Evolutionary conservation across 2,329 filamentous ascomycete genomes (phyloP), one percentile per base, ranked within the genome.

Genomic region (Exophiala viscosa): DNA sequence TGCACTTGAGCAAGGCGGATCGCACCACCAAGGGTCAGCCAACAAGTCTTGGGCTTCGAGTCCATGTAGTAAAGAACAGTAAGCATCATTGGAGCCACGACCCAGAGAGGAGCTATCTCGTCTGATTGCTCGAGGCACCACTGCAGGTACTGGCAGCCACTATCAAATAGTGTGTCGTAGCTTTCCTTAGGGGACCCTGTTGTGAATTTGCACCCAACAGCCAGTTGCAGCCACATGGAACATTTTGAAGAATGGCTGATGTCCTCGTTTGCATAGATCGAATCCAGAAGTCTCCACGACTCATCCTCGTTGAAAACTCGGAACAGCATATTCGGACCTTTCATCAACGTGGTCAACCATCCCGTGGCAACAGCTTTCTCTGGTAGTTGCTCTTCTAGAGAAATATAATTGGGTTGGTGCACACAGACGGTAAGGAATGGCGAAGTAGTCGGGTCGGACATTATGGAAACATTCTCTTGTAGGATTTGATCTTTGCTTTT

Each of bases 1-100:
- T 45, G 43, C 43, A 33, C 43, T 32, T 45, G 43, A 45, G 43
- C 43, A 45, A 45, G 43, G n/a, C 43, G 43, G 11, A 45, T 45
- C 14, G 43, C 43, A 11, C 18, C 14, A 34, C 43, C 28, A 33
- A 45, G 43, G 18, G 43, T 45, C 10, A 45, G 43, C 43, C 43
- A 45, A 17, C 43, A 45, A 15, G 23, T 35, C 20, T 32, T 45
- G 11, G 43, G 43, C 31, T 35, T 45, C 4, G 20, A 18, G 15
- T 32, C 31, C 14, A 45, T 7, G 14, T 10, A 11, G 15, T 45
- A 45, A 2, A 45, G 43, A 33, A 18, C 28, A 6, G 7, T 17
- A 15, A 45, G 43, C 43, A 45, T 7, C 31, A 45, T 17, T 18
- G 43, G 14, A 18, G 10, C 3, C 11, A 45, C 20, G 14, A 45